Evolutionary conservation across 1,284 basidiomycete genomes (phyloP), one percentile per base, ranked within the genome.

Genomic region (Pseudozyma sp.): DNA sequence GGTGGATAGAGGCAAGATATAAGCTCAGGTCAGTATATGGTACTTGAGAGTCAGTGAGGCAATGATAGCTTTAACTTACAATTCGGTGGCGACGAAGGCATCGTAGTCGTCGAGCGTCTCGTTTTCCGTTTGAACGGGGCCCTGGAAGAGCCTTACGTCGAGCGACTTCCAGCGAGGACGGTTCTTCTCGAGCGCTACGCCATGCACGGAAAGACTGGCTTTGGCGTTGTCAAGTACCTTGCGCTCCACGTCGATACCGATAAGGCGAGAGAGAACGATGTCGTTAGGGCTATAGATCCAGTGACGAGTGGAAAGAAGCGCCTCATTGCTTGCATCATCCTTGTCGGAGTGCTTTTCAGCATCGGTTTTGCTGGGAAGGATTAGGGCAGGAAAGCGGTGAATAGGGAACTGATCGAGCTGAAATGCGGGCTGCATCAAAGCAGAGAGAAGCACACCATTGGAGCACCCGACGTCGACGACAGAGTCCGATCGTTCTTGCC

Each of bases 21-120:
- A 35, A 25, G 18, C 42, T 18, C 19, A 36, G 35, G 36, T 47
- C 44, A 36, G 36, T 47, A 21, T 25, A 31, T 13, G 18, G 14
- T 9, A 13, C 35, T 43, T 6, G 10, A 48, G 52, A 19, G 16
- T 8, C 31, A 34, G 6, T 31, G 40, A 31, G 18, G 40, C 13
- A 8, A 8, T 21, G 5, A 14, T 25, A 31, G 50, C 14, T 21
- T 7, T 35, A 31, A 87, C 91, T 81, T 86, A 93, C 90, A 97
- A 92, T 88, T 97, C 95, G 7, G 90, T 91, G 18, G 91, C 90
- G 25, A 94, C 89, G 71, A 97, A 92, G 67, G 93, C 94, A 68
- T 97, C 93, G 19, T 90, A 88, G 49, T 88, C 89, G 55, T 87
- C 88, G 73, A 97, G 91, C 44, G 89, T 88, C 25, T 90, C 87